Evolutionary conservation across 148 eudicot genomes (phyloP).

Genomic region (Rhododendron molle): DNA sequence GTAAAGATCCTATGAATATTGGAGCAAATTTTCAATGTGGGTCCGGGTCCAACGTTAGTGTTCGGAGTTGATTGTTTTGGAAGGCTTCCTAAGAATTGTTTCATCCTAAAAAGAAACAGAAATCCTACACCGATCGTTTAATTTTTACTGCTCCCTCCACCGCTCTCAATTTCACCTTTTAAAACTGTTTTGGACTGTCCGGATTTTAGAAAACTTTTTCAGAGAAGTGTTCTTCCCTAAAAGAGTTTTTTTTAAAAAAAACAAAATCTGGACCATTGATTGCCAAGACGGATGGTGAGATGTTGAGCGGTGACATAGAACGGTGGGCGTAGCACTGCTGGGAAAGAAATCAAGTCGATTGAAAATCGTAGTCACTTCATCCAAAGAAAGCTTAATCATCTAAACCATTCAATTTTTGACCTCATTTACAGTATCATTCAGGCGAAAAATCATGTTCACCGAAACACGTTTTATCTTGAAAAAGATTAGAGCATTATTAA

Average conservation of each 20-base stretch:
- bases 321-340: no score
- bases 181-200: no score
- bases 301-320: no score
- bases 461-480: neutral
- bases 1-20: no score
- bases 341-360: neutral
- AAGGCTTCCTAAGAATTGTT: neutral
- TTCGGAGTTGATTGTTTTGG: neutral
- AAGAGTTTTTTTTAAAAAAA: no score
- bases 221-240: no score
- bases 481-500: no score
- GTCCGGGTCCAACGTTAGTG: neutral
- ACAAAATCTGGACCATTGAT: no score
- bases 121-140: accelerated
- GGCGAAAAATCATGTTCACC: neutral
- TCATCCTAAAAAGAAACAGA: neutral
- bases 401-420: neutral
- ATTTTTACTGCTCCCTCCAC: no score
- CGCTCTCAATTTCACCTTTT: no score
- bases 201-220: no score
- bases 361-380: neutral
- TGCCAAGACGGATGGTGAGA: no score
- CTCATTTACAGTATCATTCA: neutral
- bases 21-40: neutral
- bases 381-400: neutral